Evolutionary conservation across 345 rosid genomes (phyloP), one percentile per base, ranked within the genome.

Genomic region (Camelina sativa): DNA sequence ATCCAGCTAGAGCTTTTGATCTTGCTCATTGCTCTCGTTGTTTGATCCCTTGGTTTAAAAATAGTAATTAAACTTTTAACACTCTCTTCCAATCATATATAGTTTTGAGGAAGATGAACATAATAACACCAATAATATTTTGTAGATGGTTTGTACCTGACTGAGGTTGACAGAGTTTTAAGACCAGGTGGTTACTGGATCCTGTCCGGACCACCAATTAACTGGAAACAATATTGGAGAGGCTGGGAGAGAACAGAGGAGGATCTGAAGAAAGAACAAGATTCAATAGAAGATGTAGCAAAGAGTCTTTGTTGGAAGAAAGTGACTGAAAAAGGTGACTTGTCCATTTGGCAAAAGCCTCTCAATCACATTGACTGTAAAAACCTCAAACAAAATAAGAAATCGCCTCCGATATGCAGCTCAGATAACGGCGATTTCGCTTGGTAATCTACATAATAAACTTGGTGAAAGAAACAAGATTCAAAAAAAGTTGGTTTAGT

Each of bases 101-200:
- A 71, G 62, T 25, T 16, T 10, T 54, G 34, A 60, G 62, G 22
- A 65, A 64, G 50, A 20, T 20, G 22, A 65, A 28, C 32, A 74
- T 76, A 34, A 74, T 76, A 34, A 34, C 23, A 75, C 9, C 13
- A 51, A 44, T 2, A 3, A 16, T 23, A 25, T 74, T 57, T 66
- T 54, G 43, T 83, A 94, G 98, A 84, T 81, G 99, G 97, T 19
- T 51, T 92, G 85, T 95, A 89, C 67, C 84, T 92, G 23, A 80
- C 81, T 15, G 99, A 95, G 83, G 96, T 95, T 74, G 97, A 95
- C 76, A 85, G 99, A 65, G 77, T 95, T 66, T 80, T 95, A 38
- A 85, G 99, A 80, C 97, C 99, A 23, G 96, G 99, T n/a, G 99
- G 97, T 17, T 95, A 90, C 53, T 95, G 99, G 97, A 80, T 95